Percentiles rank a stretch among this genome's conserved stretches.
These are phyloP conservation scores for Cryphonectria naterciae DNA, from an alignment of 2,329 filamentous ascomycete genomes.

Conservation along the genomic window DNA sequence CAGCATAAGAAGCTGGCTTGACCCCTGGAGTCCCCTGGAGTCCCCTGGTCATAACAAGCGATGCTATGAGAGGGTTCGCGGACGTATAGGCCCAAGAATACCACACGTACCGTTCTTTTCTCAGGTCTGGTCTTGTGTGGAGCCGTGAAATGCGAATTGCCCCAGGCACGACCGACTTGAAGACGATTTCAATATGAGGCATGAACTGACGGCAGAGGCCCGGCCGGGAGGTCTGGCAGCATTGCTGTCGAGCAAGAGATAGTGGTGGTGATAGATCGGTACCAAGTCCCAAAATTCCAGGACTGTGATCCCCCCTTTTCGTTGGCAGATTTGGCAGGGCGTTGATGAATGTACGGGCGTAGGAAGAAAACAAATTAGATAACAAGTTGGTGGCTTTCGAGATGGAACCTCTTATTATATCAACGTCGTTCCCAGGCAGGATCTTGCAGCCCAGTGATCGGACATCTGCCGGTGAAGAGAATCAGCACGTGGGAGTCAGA, in stretches of 20 bases:
- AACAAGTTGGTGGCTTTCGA: neutral
- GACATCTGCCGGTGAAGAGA: slow-evolving; percentile 14
- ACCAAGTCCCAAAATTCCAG: neutral
- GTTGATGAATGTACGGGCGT: neutral
- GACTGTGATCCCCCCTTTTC: neutral
- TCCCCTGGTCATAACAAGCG: slow-evolving; percentile 15
- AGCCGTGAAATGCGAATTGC: slow-evolving; percentile 13
- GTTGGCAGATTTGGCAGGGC: too few species aligned
- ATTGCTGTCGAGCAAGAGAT: neutral
- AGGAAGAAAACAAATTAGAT: neutral
- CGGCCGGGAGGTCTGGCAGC: neutral
- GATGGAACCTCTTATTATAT: neutral
- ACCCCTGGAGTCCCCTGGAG: slow-evolving; percentile 10
- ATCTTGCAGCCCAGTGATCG: slow-evolving; percentile 7
- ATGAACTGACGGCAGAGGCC: slow-evolving; percentile 4
- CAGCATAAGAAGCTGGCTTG: neutral
- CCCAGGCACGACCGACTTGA: neutral
- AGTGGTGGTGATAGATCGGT: neutral
- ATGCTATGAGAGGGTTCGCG: neutral
- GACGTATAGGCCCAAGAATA: neutral
- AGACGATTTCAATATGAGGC: slow-evolving; percentile 17
- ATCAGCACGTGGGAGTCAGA: slow-evolving; percentile 19
- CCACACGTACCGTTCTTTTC: neutral
- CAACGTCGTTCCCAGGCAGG: neutral
- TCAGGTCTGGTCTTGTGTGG: neutral